Evolutionary conservation across 768 basidiomycete genomes (phyloP), one percentile per base, ranked within the genome.

Genomic region (Lentinula detonsa): DNA sequence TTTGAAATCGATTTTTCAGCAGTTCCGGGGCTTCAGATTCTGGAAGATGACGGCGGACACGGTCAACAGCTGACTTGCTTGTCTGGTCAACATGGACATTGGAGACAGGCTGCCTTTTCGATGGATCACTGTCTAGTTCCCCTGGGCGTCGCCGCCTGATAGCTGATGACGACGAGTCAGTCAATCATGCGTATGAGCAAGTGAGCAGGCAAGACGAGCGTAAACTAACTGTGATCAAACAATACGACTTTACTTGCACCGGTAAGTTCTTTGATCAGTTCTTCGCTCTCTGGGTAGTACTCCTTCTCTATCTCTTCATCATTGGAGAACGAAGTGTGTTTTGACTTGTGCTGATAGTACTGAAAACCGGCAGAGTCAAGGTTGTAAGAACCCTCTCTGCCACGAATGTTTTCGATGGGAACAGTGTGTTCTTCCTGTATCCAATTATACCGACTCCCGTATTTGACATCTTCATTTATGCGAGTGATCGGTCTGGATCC

Each of bases 41-140:
- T 15, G 82, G 81, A 9, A 85, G 75, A 63, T 85, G 82, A 5
- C 76, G 74, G 59, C 78, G 76, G 1, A 85, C 81, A 8, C 84
- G 78, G 5, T 71, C 74, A 10, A 75, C 71, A 0, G 83, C 68
- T 1, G 82, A 75, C 21, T 64, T 66, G 3, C 72, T 67, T 0
- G 83, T 84, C 65, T 85, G 84, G 65, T 86, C 84, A 42, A 82
- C 77, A 57, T 86, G 84, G 3, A 71, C 74, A 40, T 73, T 73
- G 0, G 50, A 60, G 9, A 59, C 59, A 46, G 69, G 70, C 54
- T 66, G 68, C 8, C 71, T 64, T 50, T 65, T 71, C 1, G 48
- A 57, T 15, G 61, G 61, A 34, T 59, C 61, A n/a, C 59, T 53
- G 23, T 66, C 69, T 5, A 35, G 37, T 4, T 63, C 62, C 6